A percentile compares a stretch with the other conserved stretches of the same genome.
phyloP scores from a whole-genome alignment of 192 early-diverging fungal species.

The Coemansia sp. region DNA sequence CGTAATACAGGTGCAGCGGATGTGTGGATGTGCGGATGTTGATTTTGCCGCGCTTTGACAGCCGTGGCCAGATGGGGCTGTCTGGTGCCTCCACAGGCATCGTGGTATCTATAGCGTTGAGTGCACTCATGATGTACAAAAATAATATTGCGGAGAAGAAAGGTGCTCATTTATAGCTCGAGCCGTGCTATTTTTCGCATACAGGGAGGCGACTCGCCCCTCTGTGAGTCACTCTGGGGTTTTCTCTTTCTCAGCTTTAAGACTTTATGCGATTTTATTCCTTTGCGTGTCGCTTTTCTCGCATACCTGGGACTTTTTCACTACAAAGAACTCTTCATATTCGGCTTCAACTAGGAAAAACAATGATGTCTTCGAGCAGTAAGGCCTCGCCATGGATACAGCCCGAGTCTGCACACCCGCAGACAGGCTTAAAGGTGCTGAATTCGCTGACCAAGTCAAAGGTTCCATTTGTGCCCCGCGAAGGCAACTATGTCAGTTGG shows the following conservation, averaged over 20 bases:
- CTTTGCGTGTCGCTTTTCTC: no score
- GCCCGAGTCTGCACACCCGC: constrained; percentile 39
- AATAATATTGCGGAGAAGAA: neutral
- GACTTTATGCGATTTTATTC: no score
- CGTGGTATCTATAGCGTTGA: constrained; percentile 33
- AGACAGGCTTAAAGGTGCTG: constrained; percentile 55
- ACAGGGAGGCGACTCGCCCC: no score
- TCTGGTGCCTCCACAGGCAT: constrained; percentile 45
- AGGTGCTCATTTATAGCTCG: no score
- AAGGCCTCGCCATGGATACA: constrained; percentile 39
- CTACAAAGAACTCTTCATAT: neutral
- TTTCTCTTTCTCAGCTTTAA: no score
- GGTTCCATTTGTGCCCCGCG: constrained; percentile 84
- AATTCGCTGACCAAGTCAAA: constrained; percentile 89
- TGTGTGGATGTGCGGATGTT: constrained; percentile 6
- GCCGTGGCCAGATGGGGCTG: constrained; percentile 39
- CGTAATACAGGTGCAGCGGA: constrained; percentile 40
- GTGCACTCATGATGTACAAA: constrained; percentile 14
- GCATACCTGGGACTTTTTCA: no score
- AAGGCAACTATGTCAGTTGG: constrained; percentile 85
- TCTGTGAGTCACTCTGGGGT: no score
- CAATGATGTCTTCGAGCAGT: constrained; percentile 41
- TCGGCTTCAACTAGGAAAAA: neutral
- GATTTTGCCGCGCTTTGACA: constrained; percentile 42
- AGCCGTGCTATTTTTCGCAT: no score